These are phyloP conservation scores for Penicillium sp. DNA, from an alignment of 2,329 filamentous ascomycete species.

Conservation along the genomic window DNA sequence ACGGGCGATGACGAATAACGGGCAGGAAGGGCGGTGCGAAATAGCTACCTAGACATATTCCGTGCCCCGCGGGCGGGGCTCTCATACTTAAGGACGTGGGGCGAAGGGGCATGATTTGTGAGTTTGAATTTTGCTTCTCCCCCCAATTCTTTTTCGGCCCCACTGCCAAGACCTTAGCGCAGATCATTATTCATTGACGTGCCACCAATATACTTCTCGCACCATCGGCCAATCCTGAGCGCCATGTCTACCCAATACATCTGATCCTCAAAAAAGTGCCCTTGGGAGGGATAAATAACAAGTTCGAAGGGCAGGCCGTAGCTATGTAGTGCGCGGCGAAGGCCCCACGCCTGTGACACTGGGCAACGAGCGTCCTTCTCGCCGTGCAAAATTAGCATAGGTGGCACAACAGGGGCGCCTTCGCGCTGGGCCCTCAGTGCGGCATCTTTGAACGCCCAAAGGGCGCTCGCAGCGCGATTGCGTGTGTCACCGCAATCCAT, in stretches of 20 bases:
- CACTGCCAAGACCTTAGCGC: no score
- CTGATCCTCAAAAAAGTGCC: slow-evolving; percentile 18
- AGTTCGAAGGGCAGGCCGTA: background rate
- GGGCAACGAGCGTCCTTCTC: slow-evolving; percentile 19
- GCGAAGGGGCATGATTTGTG: no score
- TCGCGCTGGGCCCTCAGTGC: background rate
- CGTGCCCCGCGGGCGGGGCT: no score
- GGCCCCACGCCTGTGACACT: slow-evolving; percentile 19
- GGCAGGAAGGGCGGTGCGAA: no score
- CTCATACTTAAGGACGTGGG: no score
- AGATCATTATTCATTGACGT: no score
- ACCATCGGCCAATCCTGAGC: slow-evolving; percentile 10
- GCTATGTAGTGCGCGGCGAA: slow-evolving; percentile 8
- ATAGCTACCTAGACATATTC: no score
- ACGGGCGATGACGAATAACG: no score
- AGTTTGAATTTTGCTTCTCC: no score
- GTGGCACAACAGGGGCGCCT: slow-evolving; percentile 11
- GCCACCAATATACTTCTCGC: slow-evolving; percentile 11
- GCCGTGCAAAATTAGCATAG: slow-evolving; percentile 25
- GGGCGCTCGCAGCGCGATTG: background rate
- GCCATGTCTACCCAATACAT: slow-evolving; percentile 15
- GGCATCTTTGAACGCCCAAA: background rate
- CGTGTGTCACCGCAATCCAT: slow-evolving; percentile 15
- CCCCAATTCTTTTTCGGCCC: no score
- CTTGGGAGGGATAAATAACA: slow-evolving; percentile 4